Percentiles rank a stretch among this genome's conserved stretches.
Conservation (phyloP, 179 eudicot species). For the Vitellaria paradoxa region DNA sequence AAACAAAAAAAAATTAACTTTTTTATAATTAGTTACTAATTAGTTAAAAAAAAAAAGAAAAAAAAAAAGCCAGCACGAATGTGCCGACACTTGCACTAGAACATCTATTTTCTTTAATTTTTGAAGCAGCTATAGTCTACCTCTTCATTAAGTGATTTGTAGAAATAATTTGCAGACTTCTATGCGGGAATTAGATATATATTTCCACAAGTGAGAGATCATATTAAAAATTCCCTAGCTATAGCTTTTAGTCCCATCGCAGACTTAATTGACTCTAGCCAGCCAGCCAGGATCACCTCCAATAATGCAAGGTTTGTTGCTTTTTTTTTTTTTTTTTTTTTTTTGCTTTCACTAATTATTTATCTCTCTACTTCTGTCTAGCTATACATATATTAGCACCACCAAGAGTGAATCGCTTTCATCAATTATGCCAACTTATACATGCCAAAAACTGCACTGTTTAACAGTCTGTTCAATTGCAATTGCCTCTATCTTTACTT, state of each 20-base stretch:
- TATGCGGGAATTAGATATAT: not conserved
- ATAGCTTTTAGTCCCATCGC: not conserved
- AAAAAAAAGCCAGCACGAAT: too few relatives aligned
- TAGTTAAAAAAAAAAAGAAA: too few relatives aligned
- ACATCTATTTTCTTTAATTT: not conserved
- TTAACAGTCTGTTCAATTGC: not conserved
- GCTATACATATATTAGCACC: not conserved
- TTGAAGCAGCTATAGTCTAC: too few relatives aligned
- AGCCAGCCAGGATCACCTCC: not conserved
- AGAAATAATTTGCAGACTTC: not conserved
- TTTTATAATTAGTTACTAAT: too few relatives aligned
- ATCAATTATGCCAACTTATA: conserved; percentile 6
- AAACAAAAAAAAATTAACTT: too few relatives aligned
- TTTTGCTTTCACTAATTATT: not conserved
- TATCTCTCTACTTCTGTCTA: not conserved
- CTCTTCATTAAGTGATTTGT: not conserved
- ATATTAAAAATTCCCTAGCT: not conserved
- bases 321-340: conserved; percentile 3
- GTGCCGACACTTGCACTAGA: too few relatives aligned
- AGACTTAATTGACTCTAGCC: too few relatives aligned
- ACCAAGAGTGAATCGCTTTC: not conserved
- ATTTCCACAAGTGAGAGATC: not conserved
- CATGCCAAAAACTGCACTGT: conserved; percentile 10
- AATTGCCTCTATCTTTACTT: too few relatives aligned
- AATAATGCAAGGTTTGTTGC: not conserved